A percentile compares a stretch with the other conserved stretches of the same genome.
These are phyloP conservation scores for Platanus orientalis DNA, from an alignment of 164 flowering plant genomes.

Conservation along the genomic window DNA sequence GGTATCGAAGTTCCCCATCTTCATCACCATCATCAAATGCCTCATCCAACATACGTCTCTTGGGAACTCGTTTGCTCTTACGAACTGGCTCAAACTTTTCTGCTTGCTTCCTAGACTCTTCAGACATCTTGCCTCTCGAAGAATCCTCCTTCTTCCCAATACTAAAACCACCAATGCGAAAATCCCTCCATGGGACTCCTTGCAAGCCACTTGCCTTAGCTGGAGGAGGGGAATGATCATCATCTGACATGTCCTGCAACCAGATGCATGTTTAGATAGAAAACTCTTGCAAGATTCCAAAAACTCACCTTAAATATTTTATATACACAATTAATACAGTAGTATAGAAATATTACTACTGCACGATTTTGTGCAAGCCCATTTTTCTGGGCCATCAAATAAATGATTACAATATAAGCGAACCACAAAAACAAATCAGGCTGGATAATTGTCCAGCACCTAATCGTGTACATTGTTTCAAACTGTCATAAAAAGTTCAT, in stretches of 20 bases:
- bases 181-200: conserved; percentile 81
- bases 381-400: no score
- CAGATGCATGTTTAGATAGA: background rate
- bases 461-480: no score
- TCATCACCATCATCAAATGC: conserved; percentile 68
- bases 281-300: no score
- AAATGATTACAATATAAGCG: no score
- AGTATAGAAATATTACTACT: no score
- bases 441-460: no score
- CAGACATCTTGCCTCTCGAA: conserved; percentile 37
- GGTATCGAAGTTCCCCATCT: conserved; percentile 86
- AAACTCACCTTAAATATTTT: no score
- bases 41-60: conserved; percentile 60
- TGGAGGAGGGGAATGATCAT: conserved; percentile 29
- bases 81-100: conserved; percentile 64
- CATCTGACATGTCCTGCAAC: conserved; percentile 48
- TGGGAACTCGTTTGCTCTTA: conserved; percentile 81
- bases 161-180: conserved; percentile 41
- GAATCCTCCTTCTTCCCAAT: conserved; percentile 37
- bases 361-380: no score
- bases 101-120: conserved; percentile 36
- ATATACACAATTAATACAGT: no score
- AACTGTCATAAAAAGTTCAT: no score
- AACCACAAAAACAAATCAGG: no score
- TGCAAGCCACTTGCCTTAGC: conserved; percentile 46